Base-by-base conservation (phyloP, 805 yeast genomes). In the Ogataea naganishii region DNA sequence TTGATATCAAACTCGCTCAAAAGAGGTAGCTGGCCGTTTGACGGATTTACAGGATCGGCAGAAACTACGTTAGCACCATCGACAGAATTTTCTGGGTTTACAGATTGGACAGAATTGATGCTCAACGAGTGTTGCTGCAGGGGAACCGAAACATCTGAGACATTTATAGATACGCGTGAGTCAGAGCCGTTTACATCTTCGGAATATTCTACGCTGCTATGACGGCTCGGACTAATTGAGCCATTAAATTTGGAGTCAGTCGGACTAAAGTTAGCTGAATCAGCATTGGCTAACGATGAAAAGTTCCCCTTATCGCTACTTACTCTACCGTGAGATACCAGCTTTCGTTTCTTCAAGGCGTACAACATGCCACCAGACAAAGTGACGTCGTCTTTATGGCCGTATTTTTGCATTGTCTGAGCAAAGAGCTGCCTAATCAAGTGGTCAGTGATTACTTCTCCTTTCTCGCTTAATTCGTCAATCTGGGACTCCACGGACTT, bases 291-390 rank as follows among this genome's bases (percentile, higher is more conserved):
- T 32, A 22, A 34, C 33, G 7, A 30, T 27, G 14, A 31, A 31
- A 12, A 18, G 26, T 5, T n/a, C 12, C 25, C 23, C 14, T 25
- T 15, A 25, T 11, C 30, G 24, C 23, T 23, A n/a, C 15, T 8
- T 18, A 27, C 13, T 21, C 24, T 34, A 5, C 51, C 51, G 12
- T 34, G 37, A 5, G 21, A 23, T 3, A 53, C 45, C 5, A 34
- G 32, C 29, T 54, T 53, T 27, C 60, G 38, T 28, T 40, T 48
- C 31, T 54, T 55, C 33, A 57, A 56, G 6, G 59, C 43, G 24
- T 46, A 46, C 5, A 57, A 30, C 61, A 56, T 51, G 1, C 62
- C 62, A 5, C 51, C 42, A 15, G 56, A 48, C n/a, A 53, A 26
- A 25, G 39, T 49, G 21, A 47, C 39, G n/a, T 35, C 34, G n/a